Conservation (phyloP, 23 red algal species). For the Gracilaria caudata region DNA sequence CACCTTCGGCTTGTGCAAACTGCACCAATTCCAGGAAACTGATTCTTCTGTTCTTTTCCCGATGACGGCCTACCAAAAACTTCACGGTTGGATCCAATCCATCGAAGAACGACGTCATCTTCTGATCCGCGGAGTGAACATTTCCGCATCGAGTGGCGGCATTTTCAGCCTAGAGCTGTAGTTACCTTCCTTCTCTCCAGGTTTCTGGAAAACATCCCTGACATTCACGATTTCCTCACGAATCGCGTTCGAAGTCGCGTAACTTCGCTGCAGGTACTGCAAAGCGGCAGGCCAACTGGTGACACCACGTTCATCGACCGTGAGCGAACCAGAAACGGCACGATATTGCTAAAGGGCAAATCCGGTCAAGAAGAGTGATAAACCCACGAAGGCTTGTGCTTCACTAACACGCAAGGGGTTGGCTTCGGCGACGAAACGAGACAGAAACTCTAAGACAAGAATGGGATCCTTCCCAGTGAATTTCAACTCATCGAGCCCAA, state of each 20-base stretch:
- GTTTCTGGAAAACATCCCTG: neutral
- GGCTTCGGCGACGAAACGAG: neutral
- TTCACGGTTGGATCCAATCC: neutral
- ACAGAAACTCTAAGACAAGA: neutral
- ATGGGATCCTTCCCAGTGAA: conserved; percentile 23
- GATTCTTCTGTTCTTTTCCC: conserved; percentile 3
- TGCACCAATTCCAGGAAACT: neutral
- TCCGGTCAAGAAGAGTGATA: neutral
- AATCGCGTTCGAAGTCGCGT: conserved; percentile 12
- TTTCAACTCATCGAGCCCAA: neutral
- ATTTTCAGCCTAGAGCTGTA: conserved; percentile 11
- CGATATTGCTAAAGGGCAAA: conserved; percentile 5
- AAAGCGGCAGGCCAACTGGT: conserved; percentile 4
- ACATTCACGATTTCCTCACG: neutral
- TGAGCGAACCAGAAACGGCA: conserved; percentile 6
- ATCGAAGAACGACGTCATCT: conserved; percentile 3
- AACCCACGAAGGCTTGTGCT: neutral
- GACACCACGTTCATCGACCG: neutral
- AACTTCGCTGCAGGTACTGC: conserved; percentile 10
- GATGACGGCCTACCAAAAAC: neutral
- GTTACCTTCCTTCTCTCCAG: neutral
- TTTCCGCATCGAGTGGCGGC: neutral
- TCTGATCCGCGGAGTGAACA: conserved; percentile 2
- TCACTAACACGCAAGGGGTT: neutral
- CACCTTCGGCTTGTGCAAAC: neutral